Percentiles rank a stretch among this genome's conserved stretches.
These are phyloP conservation scores for Coemansia sp. DNA, from an alignment of 192 early-diverging fungal genomes.

Conservation along the genomic window DNA sequence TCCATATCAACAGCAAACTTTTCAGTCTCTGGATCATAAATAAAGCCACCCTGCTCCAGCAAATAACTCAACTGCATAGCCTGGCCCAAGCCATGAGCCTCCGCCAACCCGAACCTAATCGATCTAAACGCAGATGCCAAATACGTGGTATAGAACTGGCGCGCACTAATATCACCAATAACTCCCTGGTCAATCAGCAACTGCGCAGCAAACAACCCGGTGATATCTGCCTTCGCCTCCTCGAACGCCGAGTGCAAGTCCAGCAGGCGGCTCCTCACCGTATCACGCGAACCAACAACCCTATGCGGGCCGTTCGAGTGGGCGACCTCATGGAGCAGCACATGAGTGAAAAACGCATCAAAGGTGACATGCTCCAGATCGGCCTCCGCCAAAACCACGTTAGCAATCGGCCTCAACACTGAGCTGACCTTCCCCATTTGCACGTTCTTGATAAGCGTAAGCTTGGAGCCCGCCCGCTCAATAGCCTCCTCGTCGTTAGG, in stretches of 20 bases:
- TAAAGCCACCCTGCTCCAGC: conserved; percentile 68
- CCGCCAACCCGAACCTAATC: conserved; percentile 70
- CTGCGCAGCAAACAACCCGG: conserved; percentile 64
- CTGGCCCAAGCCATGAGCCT: conserved; percentile 74
- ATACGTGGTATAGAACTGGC: conserved; percentile 73
- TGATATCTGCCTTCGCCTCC: conserved; percentile 79
- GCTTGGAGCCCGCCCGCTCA: conserved; percentile 66
- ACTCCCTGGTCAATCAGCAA: conserved; percentile 63
- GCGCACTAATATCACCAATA: conserved; percentile 61
- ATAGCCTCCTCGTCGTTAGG: conserved; percentile 79
- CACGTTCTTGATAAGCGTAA: conserved; percentile 78
- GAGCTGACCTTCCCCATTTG: conserved; percentile 71
- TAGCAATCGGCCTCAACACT: conserved; percentile 67
- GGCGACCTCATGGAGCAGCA: conserved; percentile 72
- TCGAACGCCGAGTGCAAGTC: conserved; percentile 76
- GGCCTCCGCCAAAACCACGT: conserved; percentile 54
- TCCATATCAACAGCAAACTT: conserved; percentile 67
- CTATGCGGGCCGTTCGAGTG: conserved; percentile 74
- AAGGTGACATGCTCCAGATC: conserved; percentile 63
- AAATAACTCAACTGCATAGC: conserved; percentile 73
- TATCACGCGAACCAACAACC: conserved; percentile 52
- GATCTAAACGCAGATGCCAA: conserved; percentile 73
- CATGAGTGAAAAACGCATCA: conserved; percentile 73
- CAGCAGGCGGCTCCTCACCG: conserved; percentile 67
- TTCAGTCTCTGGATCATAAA: conserved; percentile 34